Base-by-base conservation (phyloP, 1,139 yeast species). In the Yarrowia galli region DNA sequence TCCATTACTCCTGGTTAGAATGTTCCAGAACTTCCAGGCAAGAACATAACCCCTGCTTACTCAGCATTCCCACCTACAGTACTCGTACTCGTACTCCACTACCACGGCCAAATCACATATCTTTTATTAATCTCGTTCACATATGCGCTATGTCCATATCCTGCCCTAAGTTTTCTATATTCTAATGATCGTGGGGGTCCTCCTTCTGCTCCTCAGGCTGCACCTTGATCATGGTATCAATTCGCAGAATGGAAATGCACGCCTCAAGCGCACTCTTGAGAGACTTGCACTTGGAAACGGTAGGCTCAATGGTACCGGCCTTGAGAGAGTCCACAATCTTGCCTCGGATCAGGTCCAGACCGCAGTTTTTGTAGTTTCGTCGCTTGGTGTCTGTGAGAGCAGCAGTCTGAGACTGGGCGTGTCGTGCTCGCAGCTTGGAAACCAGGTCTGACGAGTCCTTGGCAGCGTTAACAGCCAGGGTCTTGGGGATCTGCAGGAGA, bases 211-310 rank as follows among this genome's bases (percentile, higher is more conserved):
- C 96, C 76, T 95, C 99, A 38, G 99, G 99, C 74, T 93, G 96
- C 70, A 96, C 97, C 68, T 92, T 91, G 76, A 96, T 95, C 97
- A 95, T 92, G 68, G 99, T 96, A 79, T 96, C 99, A 76, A 96
- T 96, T 84, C 99, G 89, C 75, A 96, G 85, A 72, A 96, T 95
- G 51, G 99, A 97, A 78, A 96, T 89, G 80, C 99, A 95, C 3
- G 99, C 99, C 81, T 96, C 99, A 73, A 96, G 86, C 16, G 99
- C 98, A 69, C 96, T 89, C 80, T 96, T 93, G 77, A 96, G 86
- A 22, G 97, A 89, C 80, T 92, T 92, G 76, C 95, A 85, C 81
- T 96, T 96, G 75, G 96, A 89, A 77, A 95, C 84, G 36, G 98
- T 91, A 69, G 99, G 99, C 79, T 96, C 99, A 74, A 96, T 84